Conservation (phyloP, 2,329 filamentous ascomycete genomes). For the Penicillium expansum region DNA sequence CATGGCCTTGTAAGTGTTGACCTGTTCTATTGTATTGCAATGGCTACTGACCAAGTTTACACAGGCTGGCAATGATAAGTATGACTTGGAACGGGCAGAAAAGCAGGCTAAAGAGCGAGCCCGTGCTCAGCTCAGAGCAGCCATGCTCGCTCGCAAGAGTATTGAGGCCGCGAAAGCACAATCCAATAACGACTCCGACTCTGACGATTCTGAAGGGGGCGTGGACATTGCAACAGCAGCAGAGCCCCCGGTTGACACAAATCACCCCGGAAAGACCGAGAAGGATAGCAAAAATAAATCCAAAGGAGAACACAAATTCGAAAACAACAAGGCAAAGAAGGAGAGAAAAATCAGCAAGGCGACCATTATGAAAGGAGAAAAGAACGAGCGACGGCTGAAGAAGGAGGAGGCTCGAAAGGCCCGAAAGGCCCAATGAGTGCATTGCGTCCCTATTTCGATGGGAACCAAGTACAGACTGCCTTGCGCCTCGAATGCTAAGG, state of each 20-base stretch:
- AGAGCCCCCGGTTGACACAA: slow-evolving; percentile 1
- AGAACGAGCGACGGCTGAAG: slow-evolving; percentile 32
- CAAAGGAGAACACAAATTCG: slow-evolving; percentile 6
- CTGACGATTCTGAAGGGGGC: slow-evolving; percentile 18
- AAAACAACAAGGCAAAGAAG: slow-evolving; percentile 25
- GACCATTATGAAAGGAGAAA: slow-evolving; percentile 25
- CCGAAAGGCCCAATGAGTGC: slow-evolving; percentile 26
- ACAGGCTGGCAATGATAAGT: slow-evolving; percentile 51
- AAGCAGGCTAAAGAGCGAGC: slow-evolving; percentile 52
- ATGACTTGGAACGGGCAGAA: slow-evolving; percentile 51
- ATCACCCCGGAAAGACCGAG: neutral
- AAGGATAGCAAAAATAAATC: slow-evolving; percentile 28
- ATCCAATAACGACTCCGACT: slow-evolving; percentile 20
- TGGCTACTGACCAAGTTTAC: neutral
- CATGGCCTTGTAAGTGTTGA: slow-evolving; percentile 64
- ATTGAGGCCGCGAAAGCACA: slow-evolving; percentile 20
- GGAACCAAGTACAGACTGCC: neutral
- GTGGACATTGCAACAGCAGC: slow-evolving; percentile 4
- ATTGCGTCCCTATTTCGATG: neutral
- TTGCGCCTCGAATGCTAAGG: neutral
- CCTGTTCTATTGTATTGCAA: neutral
- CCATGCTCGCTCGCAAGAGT: slow-evolving; percentile 42
- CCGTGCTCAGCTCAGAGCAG: slow-evolving; percentile 49
- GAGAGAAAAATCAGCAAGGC: slow-evolving; percentile 30
- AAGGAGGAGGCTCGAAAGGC: slow-evolving; percentile 44